Conservation (phyloP, 2,329 filamentous ascomycete genomes). For the Arthrocladium fulminans region DNA sequence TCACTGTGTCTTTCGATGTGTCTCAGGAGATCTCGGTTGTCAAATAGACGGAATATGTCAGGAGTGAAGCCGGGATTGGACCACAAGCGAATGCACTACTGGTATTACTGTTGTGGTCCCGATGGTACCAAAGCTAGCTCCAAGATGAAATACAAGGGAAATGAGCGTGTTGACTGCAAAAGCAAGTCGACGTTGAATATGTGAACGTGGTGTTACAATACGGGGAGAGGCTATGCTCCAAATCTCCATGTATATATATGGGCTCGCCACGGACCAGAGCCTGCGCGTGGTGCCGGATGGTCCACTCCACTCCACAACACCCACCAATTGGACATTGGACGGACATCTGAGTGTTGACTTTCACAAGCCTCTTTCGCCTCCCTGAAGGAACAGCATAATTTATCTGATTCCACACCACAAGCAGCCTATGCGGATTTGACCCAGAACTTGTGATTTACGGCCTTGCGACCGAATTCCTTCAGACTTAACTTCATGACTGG, state of each 20-base stretch:
- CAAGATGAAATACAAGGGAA: not conserved
- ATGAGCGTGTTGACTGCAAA: not conserved
- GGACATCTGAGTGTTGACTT: too few relatives aligned
- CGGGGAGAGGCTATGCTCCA: not conserved
- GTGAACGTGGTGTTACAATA: not conserved
- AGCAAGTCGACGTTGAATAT: not conserved
- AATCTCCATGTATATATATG: not conserved
- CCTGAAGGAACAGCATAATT: too few relatives aligned
- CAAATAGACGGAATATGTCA: not conserved
- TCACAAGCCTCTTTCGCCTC: too few relatives aligned
- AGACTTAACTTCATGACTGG: too few relatives aligned
- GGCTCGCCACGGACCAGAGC: too few relatives aligned
- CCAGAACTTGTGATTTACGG: too few relatives aligned
- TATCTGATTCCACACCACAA: too few relatives aligned
- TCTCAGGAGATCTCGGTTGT: constrained; percentile 2
- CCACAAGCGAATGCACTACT: not conserved
- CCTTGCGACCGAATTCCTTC: too few relatives aligned
- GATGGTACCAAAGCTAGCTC: not conserved
- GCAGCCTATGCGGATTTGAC: too few relatives aligned
- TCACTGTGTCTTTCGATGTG: not conserved
- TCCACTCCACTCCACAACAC: too few relatives aligned
- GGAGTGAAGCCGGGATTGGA: constrained; percentile 1
- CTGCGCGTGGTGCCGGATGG: too few relatives aligned
- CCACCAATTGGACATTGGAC: too few relatives aligned
- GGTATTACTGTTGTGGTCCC: not conserved